Percentiles rank a stretch among this genome's conserved stretches.
phyloP scores from a whole-genome alignment of 2,329 filamentous ascomycete species.

The Oidium heveae region DNA sequence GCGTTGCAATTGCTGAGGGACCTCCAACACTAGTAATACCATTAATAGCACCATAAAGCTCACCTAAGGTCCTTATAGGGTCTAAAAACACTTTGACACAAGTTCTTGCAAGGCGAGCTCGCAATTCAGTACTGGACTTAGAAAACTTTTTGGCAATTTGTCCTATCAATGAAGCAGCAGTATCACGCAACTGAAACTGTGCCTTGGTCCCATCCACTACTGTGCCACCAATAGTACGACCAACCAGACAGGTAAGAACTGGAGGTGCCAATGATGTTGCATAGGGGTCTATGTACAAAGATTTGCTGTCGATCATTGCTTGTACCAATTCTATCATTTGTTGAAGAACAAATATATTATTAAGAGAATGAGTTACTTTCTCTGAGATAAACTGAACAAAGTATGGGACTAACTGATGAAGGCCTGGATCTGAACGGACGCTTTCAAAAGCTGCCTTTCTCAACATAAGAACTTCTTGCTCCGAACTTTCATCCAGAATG shows the following conservation, averaged over 20 bases:
- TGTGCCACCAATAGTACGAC: constrained; percentile 35
- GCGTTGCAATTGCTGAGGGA: constrained; percentile 31
- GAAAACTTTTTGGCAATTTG: constrained; percentile 63
- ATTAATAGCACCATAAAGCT: constrained; percentile 71
- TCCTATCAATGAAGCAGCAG: constrained; percentile 59
- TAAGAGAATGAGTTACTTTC: constrained; percentile 81
- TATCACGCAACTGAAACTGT: constrained; percentile 61
- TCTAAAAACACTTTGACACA: constrained; percentile 85
- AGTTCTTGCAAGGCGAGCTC: constrained; percentile 72
- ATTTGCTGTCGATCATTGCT: constrained; percentile 60
- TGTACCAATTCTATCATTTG: constrained; percentile 83
- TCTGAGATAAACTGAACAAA: constrained; percentile 91
- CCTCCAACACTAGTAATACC: constrained; percentile 60
- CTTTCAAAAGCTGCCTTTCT: constrained; percentile 68
- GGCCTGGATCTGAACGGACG: constrained; percentile 65
- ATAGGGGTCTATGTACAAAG: constrained; percentile 44
- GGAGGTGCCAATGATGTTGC: constrained; percentile 49
- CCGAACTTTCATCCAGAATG: constrained; percentile 65
- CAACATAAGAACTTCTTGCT: constrained; percentile 46
- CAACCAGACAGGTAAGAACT: constrained; percentile 75
- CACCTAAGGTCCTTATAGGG: constrained; percentile 53
- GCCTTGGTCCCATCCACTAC: constrained; percentile 24
- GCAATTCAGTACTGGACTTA: constrained; percentile 54
- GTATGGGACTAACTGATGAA: constrained; percentile 89
- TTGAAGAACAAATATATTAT: constrained; percentile 66